Evolutionary conservation across 208 protist genomes (phyloP).

Genomic region (Acanthamoeba castellanii): DNA sequence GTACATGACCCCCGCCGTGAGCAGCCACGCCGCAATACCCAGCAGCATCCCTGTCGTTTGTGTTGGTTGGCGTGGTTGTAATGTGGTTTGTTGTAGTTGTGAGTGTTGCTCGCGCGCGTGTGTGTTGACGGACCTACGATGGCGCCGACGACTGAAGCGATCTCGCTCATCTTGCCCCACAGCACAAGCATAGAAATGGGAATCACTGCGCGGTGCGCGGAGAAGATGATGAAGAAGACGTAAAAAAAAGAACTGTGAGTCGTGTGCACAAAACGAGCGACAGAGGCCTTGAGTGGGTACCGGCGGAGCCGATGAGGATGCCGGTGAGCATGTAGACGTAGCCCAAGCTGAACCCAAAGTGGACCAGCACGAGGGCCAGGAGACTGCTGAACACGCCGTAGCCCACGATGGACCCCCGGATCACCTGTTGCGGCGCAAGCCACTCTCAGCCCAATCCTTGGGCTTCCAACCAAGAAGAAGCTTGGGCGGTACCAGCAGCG

Average conservation of each 20-base stretch:
- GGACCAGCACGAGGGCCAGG: conserved; percentile 77
- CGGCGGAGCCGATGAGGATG: conserved; percentile 82
- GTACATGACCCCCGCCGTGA: conserved; percentile 61
- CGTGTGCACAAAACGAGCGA: too few relatives aligned
- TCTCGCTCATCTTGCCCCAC: conserved; percentile 50
- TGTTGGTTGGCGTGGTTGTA: too few relatives aligned
- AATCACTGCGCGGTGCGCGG: not conserved
- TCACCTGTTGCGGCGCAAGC: not conserved
- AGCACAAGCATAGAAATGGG: conserved; percentile 21
- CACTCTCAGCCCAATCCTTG: too few relatives aligned
- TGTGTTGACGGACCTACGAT: not conserved
- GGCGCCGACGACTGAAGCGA: conserved; percentile 4
- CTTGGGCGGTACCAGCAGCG: conserved; percentile 45
- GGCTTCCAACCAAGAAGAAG: too few relatives aligned
- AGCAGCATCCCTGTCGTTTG: conserved; percentile 28
- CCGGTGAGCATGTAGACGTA: conserved; percentile 84
- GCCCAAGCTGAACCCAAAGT: conserved; percentile 77
- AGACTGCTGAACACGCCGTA: conserved; percentile 80
- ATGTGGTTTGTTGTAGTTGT: too few relatives aligned
- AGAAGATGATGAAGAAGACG: not conserved
- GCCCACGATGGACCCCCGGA: conserved; percentile 57
- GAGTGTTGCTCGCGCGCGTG: too few relatives aligned
- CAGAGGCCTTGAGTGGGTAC: not conserved
- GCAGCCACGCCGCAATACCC: conserved; percentile 79
- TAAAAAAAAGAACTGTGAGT: too few relatives aligned